A percentile compares a stretch with the other conserved stretches of the same genome.
These are phyloP conservation scores for Pulveroboletus sp. DNA, from an alignment of 768 basidiomycete genomes.

Conservation along the genomic window DNA sequence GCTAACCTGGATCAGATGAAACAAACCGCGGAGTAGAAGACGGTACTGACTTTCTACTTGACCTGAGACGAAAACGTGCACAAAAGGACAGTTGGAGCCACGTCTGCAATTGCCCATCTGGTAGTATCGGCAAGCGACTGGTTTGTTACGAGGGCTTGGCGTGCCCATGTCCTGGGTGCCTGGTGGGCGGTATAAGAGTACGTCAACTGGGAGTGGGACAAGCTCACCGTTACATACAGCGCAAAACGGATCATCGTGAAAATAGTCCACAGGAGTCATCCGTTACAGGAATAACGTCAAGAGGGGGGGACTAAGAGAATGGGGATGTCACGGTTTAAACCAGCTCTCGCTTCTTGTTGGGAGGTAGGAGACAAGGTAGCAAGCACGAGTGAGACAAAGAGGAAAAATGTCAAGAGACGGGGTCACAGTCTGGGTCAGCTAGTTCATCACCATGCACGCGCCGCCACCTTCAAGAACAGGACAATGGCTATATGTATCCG, in stretches of 20 bases:
- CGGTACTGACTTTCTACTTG: constrained; percentile 17
- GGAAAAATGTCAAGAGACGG: constrained; percentile 16
- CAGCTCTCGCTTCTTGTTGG: constrained; percentile 25
- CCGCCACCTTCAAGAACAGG: constrained; percentile 18
- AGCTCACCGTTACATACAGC: constrained; percentile 16
- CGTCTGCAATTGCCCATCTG: constrained; percentile 26
- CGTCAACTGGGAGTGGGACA: background rate
- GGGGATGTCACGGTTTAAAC: constrained; percentile 13
- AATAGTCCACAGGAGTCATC: constrained; percentile 8
- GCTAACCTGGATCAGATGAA: constrained; percentile 14
- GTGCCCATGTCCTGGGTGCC: constrained; percentile 6
- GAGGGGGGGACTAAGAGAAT: background rate
- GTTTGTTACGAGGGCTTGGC: constrained; percentile 8
- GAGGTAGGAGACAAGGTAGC: constrained; percentile 37
- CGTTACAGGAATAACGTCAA: constrained; percentile 4
- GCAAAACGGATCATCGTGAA: constrained; percentile 14
- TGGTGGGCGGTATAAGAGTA: constrained; percentile 9
- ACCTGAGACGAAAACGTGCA: constrained; percentile 10
- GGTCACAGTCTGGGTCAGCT: constrained; percentile 5
- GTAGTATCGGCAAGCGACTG: constrained; percentile 23
- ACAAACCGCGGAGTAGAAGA: background rate
- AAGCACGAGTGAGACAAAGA: constrained; percentile 22
- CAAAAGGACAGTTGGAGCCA: constrained; percentile 26
- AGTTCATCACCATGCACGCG: constrained; percentile 20
- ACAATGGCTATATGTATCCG: constrained; percentile 33